A percentile compares a stretch with the other conserved stretches of the same genome.
phyloP scores from a whole-genome alignment of 495 filamentous ascomycete species.

The Neurospora cerealis region DNA sequence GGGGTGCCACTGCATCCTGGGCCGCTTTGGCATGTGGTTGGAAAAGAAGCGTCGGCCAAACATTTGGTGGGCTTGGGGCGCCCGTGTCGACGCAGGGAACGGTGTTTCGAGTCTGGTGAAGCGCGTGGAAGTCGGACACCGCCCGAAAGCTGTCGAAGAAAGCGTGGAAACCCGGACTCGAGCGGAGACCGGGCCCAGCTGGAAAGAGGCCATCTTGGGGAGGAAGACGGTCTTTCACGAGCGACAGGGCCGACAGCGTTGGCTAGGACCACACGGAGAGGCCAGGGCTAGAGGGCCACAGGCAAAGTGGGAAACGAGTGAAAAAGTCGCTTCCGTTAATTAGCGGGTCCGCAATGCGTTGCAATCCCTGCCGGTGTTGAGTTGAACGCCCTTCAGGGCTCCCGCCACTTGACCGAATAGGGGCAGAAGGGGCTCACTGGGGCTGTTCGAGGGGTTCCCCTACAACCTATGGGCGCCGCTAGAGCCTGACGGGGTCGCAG shows the following conservation, averaged over 20 bases:
- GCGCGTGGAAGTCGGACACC: constrained; percentile 7
- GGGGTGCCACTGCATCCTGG: constrained; percentile 77
- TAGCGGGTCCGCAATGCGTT: not conserved
- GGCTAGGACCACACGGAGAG: not conserved
- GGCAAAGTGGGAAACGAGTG: constrained; percentile 1
- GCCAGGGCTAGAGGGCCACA: constrained; percentile 1
- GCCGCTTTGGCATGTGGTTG: constrained; percentile 26
- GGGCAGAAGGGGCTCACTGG: not conserved
- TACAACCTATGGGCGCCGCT: not conserved
- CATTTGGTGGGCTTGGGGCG: constrained; percentile 3
- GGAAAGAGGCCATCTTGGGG: constrained; percentile 15
- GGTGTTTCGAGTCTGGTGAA: constrained; percentile 3
- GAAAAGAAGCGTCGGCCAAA: constrained; percentile 20
- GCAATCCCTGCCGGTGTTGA: not conserved
- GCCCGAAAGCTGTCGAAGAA: constrained; percentile 7
- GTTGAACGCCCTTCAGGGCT: not conserved
- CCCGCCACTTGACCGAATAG: not conserved
- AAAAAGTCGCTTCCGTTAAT: not conserved
- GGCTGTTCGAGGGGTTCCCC: not conserved
- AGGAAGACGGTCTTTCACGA: not conserved
- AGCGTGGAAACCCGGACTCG: constrained; percentile 14
- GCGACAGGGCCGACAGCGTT: not conserved
- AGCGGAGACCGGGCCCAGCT: constrained; percentile 13
- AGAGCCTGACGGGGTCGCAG: not conserved
- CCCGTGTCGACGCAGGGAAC: constrained; percentile 4